Evolutionary conservation across 192 early-diverging fungal genomes (phyloP).

Genomic region (Backusella tuberculispora): DNA sequence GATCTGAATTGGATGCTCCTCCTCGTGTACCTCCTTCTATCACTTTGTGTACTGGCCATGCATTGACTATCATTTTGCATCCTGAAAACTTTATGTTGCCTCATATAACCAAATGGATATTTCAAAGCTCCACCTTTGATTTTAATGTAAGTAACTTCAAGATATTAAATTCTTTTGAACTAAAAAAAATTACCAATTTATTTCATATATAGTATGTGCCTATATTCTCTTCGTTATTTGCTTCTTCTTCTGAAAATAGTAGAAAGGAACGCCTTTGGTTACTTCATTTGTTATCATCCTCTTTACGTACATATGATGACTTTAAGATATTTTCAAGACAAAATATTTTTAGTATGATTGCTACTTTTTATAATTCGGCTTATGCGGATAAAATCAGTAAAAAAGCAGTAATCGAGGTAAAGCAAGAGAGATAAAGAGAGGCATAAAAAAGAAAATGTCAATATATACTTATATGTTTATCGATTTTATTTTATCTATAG

Average conservation of each 20-base stretch:
- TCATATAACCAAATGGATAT: slow-evolving; percentile 72
- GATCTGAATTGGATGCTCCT: slow-evolving; percentile 42
- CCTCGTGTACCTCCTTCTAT: slow-evolving; percentile 70
- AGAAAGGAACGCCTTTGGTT: slow-evolving; percentile 79
- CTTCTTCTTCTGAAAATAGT: slow-evolving; percentile 63
- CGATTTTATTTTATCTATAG: slow-evolving; percentile 8
- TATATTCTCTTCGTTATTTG: slow-evolving; percentile 81
- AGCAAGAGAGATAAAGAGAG: background rate
- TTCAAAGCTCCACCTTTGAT: slow-evolving; percentile 73
- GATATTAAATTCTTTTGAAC: background rate
- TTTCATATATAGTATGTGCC: slow-evolving; percentile 68
- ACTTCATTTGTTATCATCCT: slow-evolving; percentile 46
- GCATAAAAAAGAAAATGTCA: background rate
- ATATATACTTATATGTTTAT: too few species aligned
- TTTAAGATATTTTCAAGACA: slow-evolving; percentile 70
- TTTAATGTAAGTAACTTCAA: slow-evolving; percentile 52
- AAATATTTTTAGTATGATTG: slow-evolving; percentile 71
- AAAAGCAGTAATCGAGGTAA: slow-evolving; percentile 55
- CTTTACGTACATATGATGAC: slow-evolving; percentile 47
- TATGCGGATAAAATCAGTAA: slow-evolving; percentile 61
- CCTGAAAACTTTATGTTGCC: slow-evolving; percentile 82
- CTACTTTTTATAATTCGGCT: slow-evolving; percentile 68
- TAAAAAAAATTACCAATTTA: slow-evolving; percentile 10
- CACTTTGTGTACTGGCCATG: slow-evolving; percentile 69
- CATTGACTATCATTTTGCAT: slow-evolving; percentile 60